Conservation (phyloP, 768 basidiomycete genomes). For the Heimioporus sp. region DNA sequence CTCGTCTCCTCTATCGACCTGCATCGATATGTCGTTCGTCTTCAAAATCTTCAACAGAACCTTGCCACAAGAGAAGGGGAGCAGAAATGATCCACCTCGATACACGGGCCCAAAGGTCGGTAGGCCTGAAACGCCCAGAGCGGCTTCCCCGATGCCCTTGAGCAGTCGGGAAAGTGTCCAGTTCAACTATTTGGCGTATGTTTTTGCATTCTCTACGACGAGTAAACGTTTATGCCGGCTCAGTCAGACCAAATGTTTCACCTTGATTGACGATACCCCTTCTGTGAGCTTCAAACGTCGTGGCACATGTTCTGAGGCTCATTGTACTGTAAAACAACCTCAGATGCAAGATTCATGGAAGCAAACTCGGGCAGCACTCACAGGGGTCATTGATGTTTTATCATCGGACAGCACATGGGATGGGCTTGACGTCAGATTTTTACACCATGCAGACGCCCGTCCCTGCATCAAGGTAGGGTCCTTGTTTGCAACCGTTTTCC, state of each 20-base stretch:
- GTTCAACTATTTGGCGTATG: constrained; percentile 16
- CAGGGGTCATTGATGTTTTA: constrained; percentile 9
- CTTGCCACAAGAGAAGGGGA: not conserved
- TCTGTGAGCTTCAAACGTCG: constrained; percentile 9
- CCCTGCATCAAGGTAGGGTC: constrained; percentile 9
- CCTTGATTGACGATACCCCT: constrained; percentile 20
- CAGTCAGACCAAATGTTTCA: constrained; percentile 21
- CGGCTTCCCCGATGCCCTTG: constrained; percentile 4
- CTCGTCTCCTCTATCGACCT: not conserved
- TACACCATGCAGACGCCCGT: constrained; percentile 7
- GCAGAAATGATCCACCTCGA: constrained; percentile 7
- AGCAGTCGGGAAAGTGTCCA: constrained; percentile 14
- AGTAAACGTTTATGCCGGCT: constrained; percentile 1
- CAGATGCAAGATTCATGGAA: constrained; percentile 23
- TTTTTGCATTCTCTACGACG: not conserved
- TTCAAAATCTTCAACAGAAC: constrained; percentile 1
- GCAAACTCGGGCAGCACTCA: constrained; percentile 19
- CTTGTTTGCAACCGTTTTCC: not conserved
- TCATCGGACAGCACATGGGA: constrained; percentile 14
- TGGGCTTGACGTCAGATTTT: constrained; percentile 17
- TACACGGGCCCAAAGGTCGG: constrained; percentile 10
- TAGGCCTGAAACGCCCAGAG: constrained; percentile 14
- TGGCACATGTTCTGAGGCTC: not conserved
- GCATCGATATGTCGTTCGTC: not conserved
- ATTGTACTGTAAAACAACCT: not conserved